Evolutionary conservation across 176 grass and related monocot genomes (phyloP), one percentile per base, ranked within the genome.

Genomic region (Guadua angustifolia): DNA sequence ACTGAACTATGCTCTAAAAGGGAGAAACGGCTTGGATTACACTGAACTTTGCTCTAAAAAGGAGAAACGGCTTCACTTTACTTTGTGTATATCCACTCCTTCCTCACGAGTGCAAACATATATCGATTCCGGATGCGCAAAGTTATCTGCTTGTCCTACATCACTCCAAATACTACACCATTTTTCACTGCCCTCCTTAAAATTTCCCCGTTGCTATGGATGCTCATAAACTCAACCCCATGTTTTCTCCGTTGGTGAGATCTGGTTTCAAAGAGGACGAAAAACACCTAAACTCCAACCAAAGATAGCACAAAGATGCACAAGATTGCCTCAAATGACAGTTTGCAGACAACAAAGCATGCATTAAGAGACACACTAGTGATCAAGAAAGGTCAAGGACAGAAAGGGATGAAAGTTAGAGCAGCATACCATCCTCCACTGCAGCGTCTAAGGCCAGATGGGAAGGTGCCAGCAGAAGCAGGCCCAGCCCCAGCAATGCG

Each of bases 401-500:
- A 43, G 18, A 75, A 35, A 59, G 7, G 7, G 68, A 12, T 8
- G 26, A 39, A 46, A 26, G 60, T 55, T 7, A 42, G 18, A 78
- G 39, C 53, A 69, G 32, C 85, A 29, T 85, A 99, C 96, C 96
- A 72, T 99, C 96, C 88, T 95, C 91, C 67, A 95, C 73, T 43
- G 89, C 69, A 29, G 91, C 86, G 22, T 90, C 79, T 1, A 83
- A 85, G 61, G 81, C 88, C 36, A 79, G 79, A n/a, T 42, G 73
- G 5, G 89, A 36, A 35, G 53, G 69, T 5, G 84, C 75, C 66
- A 92, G 49, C 53, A 94, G 77, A 24, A 97, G 79, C 61, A 88
- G n/a, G 75, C 55, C 82, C 47, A 91, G 26, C 11, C 49, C 73
- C 64, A 84, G 80, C 81, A 73, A 60, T 57, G 84, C 40, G 71